Conservation (phyloP, 108 stramenopile species). For the Fragilaria radians region DNA sequence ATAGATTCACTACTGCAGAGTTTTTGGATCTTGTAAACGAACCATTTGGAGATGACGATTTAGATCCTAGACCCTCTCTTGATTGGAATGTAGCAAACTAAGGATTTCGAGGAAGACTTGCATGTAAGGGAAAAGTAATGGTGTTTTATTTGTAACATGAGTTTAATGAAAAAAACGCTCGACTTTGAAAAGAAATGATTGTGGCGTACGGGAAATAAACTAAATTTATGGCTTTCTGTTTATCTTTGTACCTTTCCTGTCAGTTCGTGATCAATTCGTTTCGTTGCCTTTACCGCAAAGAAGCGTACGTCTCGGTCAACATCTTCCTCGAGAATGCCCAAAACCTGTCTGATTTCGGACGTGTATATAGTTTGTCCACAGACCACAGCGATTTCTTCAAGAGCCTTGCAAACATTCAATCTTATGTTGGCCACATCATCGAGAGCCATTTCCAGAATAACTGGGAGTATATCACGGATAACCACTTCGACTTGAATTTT, state of each 20-base stretch:
- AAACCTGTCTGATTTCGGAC: conserved; percentile 66
- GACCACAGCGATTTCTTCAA: conserved; percentile 64
- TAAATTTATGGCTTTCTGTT: neutral
- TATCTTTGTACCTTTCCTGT: neutral
- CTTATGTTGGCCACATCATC: conserved; percentile 93
- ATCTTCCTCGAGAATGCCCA: conserved; percentile 76
- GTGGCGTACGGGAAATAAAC: neutral
- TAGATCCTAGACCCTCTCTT: no score
- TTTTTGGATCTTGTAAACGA: conserved; percentile 27
- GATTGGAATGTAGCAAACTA: no score
- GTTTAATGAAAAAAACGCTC: neutral
- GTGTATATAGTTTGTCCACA: conserved; percentile 55
- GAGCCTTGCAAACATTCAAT: conserved; percentile 91
- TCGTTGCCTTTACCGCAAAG: conserved; percentile 56
- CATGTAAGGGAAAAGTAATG: no score
- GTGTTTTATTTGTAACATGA: no score
- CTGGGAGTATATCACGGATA: conserved; percentile 67
- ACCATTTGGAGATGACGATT: conserved; percentile 12
- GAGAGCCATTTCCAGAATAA: conserved; percentile 85
- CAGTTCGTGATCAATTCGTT: conserved; percentile 22
- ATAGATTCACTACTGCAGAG: conserved; percentile 32
- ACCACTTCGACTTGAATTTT: conserved; percentile 60
- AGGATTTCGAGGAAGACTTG: no score
- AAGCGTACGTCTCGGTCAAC: conserved; percentile 89
- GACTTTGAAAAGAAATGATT: neutral